These are phyloP conservation scores for Pleurotus cornucopiae DNA, from an alignment of 768 basidiomycete species.

Conservation along the genomic window DNA sequence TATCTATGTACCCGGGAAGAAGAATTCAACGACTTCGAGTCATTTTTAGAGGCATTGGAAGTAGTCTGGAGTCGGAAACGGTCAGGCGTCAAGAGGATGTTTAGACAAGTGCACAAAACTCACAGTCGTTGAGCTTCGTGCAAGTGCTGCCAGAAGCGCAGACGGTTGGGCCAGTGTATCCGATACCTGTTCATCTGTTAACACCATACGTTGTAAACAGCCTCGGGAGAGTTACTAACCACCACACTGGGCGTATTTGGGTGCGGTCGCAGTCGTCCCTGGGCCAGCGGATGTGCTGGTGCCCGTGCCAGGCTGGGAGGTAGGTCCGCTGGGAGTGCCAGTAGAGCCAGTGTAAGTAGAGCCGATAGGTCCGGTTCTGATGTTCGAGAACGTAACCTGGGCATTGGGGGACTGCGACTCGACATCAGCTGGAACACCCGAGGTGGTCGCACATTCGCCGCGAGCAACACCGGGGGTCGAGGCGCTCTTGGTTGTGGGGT, in stretches of 20 bases:
- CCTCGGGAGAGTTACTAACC: not conserved
- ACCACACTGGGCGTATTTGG: constrained; percentile 3
- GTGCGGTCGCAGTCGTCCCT: not conserved
- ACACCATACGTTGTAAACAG: not conserved
- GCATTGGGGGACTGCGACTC: constrained; percentile 26
- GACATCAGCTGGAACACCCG: constrained; percentile 31
- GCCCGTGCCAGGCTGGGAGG: constrained; percentile 1
- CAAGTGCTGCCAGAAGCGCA: constrained; percentile 3
- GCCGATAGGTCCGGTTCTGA: constrained; percentile 35
- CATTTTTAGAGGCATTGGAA: constrained; percentile 4
- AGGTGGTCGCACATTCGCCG: constrained; percentile 33
- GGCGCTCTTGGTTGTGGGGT: constrained; percentile 20
- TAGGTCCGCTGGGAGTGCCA: not conserved
- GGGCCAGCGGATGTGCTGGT: not conserved
- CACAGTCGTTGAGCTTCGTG: constrained; percentile 7
- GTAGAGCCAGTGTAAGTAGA: constrained; percentile 5
- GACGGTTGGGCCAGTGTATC: constrained; percentile 1
- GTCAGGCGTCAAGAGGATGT: not conserved
- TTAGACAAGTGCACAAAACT: not conserved
- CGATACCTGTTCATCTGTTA: not conserved
- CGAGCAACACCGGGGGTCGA: constrained; percentile 28
- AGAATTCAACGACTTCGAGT: not conserved
- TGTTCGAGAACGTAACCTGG: constrained; percentile 36
- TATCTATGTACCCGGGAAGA: not conserved
- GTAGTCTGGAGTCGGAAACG: not conserved